Conservation (phyloP, 2,329 filamentous ascomycete genomes). For the Cercospora sp. region DNA sequence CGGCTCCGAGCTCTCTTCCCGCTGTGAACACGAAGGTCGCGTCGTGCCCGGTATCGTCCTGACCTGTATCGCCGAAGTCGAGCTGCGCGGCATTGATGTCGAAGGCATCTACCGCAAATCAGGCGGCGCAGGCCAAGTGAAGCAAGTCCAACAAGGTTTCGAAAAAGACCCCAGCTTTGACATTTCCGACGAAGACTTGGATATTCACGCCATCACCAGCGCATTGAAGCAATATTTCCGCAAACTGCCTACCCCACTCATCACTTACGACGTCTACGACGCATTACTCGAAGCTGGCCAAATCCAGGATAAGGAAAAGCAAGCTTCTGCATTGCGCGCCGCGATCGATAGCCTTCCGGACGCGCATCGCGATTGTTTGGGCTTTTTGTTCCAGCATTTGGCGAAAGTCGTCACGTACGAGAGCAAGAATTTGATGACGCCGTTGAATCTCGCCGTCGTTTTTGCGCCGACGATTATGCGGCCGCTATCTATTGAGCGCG, state of each 20-base stretch:
- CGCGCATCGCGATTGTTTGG: slow-evolving; percentile 82
- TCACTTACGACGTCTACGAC: slow-evolving; percentile 93
- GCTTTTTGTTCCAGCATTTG: slow-evolving; percentile 92
- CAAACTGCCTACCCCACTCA: slow-evolving; percentile 81
- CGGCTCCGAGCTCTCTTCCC: slow-evolving; percentile 81
- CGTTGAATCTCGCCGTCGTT: slow-evolving; percentile 92
- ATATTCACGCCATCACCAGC: slow-evolving; percentile 95
- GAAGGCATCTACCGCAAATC: slow-evolving; percentile 99
- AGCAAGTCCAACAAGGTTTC: slow-evolving; percentile 86
- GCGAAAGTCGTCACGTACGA: slow-evolving; percentile 80
- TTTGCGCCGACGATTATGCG: slow-evolving; percentile 98
- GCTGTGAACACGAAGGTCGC: slow-evolving; percentile 83
- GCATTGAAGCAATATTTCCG: slow-evolving; percentile 97
- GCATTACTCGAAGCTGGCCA: slow-evolving; percentile 70
- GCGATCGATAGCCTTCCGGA: slow-evolving; percentile 77
- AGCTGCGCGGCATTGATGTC: slow-evolving; percentile 92
- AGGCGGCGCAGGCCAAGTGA: slow-evolving; percentile 86
- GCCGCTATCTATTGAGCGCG: slow-evolving; percentile 81
- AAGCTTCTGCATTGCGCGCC: slow-evolving; percentile 68
- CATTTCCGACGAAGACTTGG: slow-evolving; percentile 87
- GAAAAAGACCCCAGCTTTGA: slow-evolving; percentile 77
- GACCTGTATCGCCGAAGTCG: slow-evolving; percentile 94
- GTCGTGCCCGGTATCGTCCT: slow-evolving; percentile 89
- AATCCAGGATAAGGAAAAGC: slow-evolving; percentile 64
- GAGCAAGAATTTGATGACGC: slow-evolving; percentile 90